Conservation (phyloP, 495 filamentous ascomycete species). For the Hypoxylon cercidicola region DNA sequence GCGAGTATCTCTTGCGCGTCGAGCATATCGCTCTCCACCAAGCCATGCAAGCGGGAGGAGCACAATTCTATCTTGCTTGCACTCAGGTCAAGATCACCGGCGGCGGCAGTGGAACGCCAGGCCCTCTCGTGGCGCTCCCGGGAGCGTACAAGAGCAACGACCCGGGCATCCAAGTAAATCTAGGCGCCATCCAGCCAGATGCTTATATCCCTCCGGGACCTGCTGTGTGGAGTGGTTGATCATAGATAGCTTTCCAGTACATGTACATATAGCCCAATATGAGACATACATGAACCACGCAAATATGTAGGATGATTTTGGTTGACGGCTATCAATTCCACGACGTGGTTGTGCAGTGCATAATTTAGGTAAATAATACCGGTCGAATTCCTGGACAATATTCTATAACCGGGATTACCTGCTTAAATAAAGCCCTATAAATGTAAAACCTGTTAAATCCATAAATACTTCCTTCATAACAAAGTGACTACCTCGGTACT, state of each 20-base stretch:
- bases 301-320: no score
- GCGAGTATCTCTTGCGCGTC: constrained; percentile 67
- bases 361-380: no score
- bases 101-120: constrained; percentile 57
- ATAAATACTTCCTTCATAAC: no score
- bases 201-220: constrained; percentile 57
- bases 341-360: no score
- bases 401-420: no score
- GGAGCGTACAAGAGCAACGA: constrained; percentile 63
- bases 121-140: constrained; percentile 58
- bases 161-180: constrained; percentile 59
- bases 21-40: constrained; percentile 65
- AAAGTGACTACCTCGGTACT: no score
- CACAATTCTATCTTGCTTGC: constrained; percentile 66
- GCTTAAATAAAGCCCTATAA: no score
- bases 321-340: no score
- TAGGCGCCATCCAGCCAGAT: constrained; percentile 45
- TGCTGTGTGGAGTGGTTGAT: constrained; percentile 52
- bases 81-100: constrained; percentile 66
- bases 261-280: neutral
- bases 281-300: neutral
- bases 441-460: no score
- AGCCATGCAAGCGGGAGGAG: constrained; percentile 53
- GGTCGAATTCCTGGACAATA: no score
- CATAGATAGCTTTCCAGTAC: neutral